Percentiles rank a stretch among this genome's conserved stretches.
These are phyloP conservation scores for Tuber microsphaerosporum DNA, from an alignment of 495 filamentous ascomycete genomes.

Conservation along the genomic window DNA sequence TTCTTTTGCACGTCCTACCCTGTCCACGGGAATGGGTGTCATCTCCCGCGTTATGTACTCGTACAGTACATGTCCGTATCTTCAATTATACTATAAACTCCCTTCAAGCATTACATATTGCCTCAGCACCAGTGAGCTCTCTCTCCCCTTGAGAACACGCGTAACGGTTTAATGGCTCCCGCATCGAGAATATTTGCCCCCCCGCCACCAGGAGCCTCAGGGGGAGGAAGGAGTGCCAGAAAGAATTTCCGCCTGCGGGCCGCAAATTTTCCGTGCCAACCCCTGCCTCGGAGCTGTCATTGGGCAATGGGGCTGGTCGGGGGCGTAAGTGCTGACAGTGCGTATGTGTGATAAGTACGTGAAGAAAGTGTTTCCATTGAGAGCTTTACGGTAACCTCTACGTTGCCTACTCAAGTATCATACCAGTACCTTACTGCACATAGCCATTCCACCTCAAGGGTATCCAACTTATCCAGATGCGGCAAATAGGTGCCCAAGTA, in stretches of 20 bases:
- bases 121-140: background rate
- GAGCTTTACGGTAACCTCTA: background rate
- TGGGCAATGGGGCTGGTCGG: background rate
- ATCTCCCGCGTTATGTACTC: background rate
- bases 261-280: background rate
- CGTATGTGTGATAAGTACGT: background rate
- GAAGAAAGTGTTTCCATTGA: background rate
- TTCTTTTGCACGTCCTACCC: background rate
- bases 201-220: background rate
- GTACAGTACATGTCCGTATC: background rate
- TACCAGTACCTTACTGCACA: too few relatives aligned
- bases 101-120: background rate
- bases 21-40: conserved; percentile 1
- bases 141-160: background rate
- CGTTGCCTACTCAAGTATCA: background rate
- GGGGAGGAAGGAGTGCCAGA: background rate
- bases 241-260: background rate
- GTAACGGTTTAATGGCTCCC: background rate
- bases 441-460: background rate
- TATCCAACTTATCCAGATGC: background rate
- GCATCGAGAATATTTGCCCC: background rate
- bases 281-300: background rate
- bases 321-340: background rate
- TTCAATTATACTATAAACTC: background rate
- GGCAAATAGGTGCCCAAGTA: background rate